These are phyloP conservation scores for Protea cynaroides DNA, from an alignment of 164 flowering plant genomes.

Conservation along the genomic window DNA sequence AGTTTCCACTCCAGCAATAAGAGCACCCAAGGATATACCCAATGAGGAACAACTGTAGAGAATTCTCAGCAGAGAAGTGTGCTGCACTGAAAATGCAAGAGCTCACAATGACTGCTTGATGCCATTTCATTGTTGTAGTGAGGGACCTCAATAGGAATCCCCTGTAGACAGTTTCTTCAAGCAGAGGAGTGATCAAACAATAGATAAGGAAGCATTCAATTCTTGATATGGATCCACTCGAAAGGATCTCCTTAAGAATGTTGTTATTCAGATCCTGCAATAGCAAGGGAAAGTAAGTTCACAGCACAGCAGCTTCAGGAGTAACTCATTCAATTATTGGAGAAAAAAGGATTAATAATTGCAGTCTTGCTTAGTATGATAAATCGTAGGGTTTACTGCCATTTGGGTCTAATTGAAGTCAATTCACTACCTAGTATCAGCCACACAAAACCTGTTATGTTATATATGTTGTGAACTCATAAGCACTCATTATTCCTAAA, in stretches of 20 bases:
- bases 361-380: too few species aligned
- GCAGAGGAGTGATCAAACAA: conserved; percentile 63
- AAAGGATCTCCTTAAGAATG: conserved; percentile 53
- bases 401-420: too few species aligned
- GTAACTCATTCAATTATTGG: too few species aligned
- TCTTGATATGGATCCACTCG: conserved; percentile 39
- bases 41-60: conserved; percentile 54
- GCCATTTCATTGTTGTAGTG: conserved; percentile 62
- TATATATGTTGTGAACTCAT: too few species aligned
- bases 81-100: conserved; percentile 62
- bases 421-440: too few species aligned
- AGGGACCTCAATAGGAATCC: conserved; percentile 64
- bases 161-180: conserved; percentile 85
- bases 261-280: conserved; percentile 56
- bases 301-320: not conserved
- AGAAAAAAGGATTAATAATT: too few species aligned
- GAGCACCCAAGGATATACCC: conserved; percentile 79
- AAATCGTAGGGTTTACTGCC: too few species aligned
- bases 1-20: conserved; percentile 78
- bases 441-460: too few species aligned
- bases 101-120: conserved; percentile 59
- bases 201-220: conserved; percentile 43
- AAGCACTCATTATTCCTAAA: too few species aligned
- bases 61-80: conserved; percentile 77
- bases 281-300: not conserved